Evolutionary conservation across 345 rosid genomes (phyloP).

Genomic region (Excoecaria agallocha): DNA sequence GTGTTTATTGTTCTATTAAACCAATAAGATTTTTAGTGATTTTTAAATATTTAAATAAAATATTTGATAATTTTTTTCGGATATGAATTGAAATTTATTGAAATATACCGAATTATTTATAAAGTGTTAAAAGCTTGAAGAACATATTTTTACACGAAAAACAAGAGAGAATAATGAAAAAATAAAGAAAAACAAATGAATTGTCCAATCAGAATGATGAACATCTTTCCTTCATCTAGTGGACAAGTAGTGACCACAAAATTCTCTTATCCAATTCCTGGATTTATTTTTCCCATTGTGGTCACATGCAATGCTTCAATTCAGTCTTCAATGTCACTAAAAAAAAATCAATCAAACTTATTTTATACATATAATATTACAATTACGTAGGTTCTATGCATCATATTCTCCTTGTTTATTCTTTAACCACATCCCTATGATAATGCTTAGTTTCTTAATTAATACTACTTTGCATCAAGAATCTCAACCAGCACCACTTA

Average conservation of each 20-base stretch:
- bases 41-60: background rate
- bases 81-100: background rate
- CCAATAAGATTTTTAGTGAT: background rate
- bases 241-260: constrained; percentile 34
- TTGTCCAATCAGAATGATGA: constrained; percentile 21
- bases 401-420: constrained; percentile 11
- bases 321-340: constrained; percentile 16
- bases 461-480: constrained; percentile 24
- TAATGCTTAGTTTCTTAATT: constrained; percentile 26
- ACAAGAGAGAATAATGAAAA: background rate
- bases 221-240: background rate
- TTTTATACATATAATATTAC: background rate
- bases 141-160: background rate
- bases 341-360: background rate
- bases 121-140: background rate
- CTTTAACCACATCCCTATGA: constrained; percentile 32
- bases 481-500: constrained; percentile 18
- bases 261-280: constrained; percentile 15
- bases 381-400: background rate
- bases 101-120: background rate
- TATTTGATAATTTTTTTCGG: background rate
- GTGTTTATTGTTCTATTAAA: too few relatives aligned
- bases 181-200: background rate
- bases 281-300: constrained; percentile 1
- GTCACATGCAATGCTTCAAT: constrained; percentile 37